Conservation (phyloP, 2,329 filamentous ascomycete genomes). For the Sclerotinia glacialis region DNA sequence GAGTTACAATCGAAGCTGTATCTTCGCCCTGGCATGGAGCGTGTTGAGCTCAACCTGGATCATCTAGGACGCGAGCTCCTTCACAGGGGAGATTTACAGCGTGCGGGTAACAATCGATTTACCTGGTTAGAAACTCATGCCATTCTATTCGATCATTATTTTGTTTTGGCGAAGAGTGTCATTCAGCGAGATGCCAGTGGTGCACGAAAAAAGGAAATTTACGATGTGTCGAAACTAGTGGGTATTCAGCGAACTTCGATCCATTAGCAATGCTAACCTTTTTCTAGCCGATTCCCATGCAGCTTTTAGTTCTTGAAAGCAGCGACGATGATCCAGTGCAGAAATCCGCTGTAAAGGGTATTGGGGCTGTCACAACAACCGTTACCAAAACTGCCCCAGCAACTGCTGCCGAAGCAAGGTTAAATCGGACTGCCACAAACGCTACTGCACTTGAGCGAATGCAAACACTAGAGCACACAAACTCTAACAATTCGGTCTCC, state of each 20-base stretch:
- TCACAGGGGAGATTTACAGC: conserved; percentile 81
- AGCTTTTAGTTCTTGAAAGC: conserved; percentile 86
- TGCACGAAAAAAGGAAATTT: conserved; percentile 73
- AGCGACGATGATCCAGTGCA: conserved; percentile 87
- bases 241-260: conserved; percentile 35
- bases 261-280: conserved; percentile 26
- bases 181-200: conserved; percentile 65
- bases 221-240: conserved; percentile 89
- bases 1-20: conserved; percentile 82
- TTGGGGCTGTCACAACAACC: conserved; percentile 60
- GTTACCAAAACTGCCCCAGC: conserved; percentile 59
- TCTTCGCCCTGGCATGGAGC: conserved; percentile 81
- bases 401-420: conserved; percentile 55
- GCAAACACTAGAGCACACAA: conserved; percentile 63
- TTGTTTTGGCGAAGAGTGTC: conserved; percentile 82
- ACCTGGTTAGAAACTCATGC: conserved; percentile 93
- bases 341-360: conserved; percentile 60
- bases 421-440: conserved; percentile 41
- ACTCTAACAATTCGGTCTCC: conserved; percentile 63
- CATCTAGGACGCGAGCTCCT: conserved; percentile 92
- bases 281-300: conserved; percentile 93
- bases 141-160: conserved; percentile 92
- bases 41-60: conserved; percentile 83
- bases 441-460: conserved; percentile 41
- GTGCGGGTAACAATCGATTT: conserved; percentile 84